Percentiles rank a stretch among this genome's conserved stretches.
phyloP scores from a whole-genome alignment of 352 stramenopile species.

The Phytophthora chlamydospora region DNA sequence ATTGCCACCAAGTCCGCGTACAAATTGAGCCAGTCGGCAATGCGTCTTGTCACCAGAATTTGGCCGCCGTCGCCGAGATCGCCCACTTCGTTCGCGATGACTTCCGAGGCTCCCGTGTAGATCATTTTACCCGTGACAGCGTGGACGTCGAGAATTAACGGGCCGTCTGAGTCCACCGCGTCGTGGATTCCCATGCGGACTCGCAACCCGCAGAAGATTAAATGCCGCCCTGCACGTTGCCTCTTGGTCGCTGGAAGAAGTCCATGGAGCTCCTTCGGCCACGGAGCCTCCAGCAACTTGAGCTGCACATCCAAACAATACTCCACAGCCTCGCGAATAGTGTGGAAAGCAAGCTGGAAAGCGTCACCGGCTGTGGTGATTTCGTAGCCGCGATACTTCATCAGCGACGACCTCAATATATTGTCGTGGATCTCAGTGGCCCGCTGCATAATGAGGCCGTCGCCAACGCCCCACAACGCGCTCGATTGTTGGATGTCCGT shows the following conservation, averaged over 20 bases:
- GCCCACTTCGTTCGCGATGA: slow-evolving; percentile 56
- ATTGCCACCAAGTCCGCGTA: slow-evolving; percentile 45
- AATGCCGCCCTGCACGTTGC: slow-evolving; percentile 34
- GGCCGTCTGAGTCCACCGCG: slow-evolving; percentile 36
- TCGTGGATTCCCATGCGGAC: slow-evolving; percentile 70
- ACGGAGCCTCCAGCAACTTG: slow-evolving; percentile 43
- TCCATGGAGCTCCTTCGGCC: slow-evolving; percentile 48
- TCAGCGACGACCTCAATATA: slow-evolving; percentile 43
- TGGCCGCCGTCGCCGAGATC: slow-evolving; percentile 55
- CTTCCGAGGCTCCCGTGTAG: slow-evolving; percentile 49
- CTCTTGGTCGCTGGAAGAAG: slow-evolving; percentile 44
- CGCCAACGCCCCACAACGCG: slow-evolving; percentile 45
- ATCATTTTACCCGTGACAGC: slow-evolving; percentile 56
- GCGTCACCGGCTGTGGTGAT: slow-evolving; percentile 60
- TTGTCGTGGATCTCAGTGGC: slow-evolving; percentile 63
- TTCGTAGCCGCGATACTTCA: slow-evolving; percentile 60
- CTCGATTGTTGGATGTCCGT: slow-evolving; percentile 71
- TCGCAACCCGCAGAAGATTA: slow-evolving; percentile 50
- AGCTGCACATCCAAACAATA: slow-evolving; percentile 62
- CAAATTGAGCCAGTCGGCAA: slow-evolving; percentile 49
- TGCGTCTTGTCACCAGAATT: slow-evolving; percentile 49
- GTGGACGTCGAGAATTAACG: slow-evolving; percentile 44
- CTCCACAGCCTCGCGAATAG: slow-evolving; percentile 55
- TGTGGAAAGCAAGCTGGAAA: slow-evolving; percentile 66
- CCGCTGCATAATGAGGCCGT: slow-evolving; percentile 50